phyloP scores from a whole-genome alignment of 352 stramenopile species.

The Saprolegnia parasitica region DNA sequence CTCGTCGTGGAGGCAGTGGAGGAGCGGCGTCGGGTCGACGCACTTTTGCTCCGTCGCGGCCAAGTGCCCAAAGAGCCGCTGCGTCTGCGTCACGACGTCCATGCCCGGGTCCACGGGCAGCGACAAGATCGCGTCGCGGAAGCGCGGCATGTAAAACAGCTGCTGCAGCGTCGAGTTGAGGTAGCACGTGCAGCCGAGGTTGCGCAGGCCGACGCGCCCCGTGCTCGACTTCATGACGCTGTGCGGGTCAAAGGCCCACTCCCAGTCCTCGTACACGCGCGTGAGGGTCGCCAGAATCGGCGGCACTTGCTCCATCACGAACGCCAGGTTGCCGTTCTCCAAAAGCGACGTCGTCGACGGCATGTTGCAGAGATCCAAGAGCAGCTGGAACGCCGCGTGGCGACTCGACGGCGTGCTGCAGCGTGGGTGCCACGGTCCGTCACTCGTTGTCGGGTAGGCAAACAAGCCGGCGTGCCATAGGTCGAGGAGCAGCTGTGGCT shows the following conservation, averaged over 20 bases:
- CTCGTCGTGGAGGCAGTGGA: constrained; percentile 33
- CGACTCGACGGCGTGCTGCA: constrained; percentile 16
- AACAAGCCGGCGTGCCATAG: constrained; percentile 13
- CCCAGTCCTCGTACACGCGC: constrained; percentile 26
- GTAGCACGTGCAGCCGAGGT: constrained; percentile 46
- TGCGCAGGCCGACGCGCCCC: constrained; percentile 33
- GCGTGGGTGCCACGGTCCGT: not conserved
- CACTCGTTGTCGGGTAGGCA: not conserved
- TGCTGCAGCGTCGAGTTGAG: constrained; percentile 44
- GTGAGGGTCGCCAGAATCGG: constrained; percentile 2
- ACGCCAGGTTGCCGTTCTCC: constrained; percentile 21
- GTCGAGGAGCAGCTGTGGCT: constrained; percentile 16
- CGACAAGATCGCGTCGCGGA: constrained; percentile 28
- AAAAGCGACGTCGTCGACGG: constrained; percentile 1
- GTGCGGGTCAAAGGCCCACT: constrained; percentile 25
- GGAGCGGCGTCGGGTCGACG: constrained; percentile 32
- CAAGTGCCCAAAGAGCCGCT: constrained; percentile 38
- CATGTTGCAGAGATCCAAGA: constrained; percentile 8
- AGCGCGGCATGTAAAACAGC: constrained; percentile 35
- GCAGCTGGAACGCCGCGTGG: constrained; percentile 17
- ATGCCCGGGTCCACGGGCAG: constrained; percentile 24
- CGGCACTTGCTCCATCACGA: constrained; percentile 24
- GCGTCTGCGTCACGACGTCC: constrained; percentile 33
- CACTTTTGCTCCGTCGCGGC: constrained; percentile 26
- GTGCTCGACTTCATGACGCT: constrained; percentile 19